Evolutionary conservation across 148 eudicot genomes (phyloP).

Genomic region (Vaccinium macrocarpon): DNA sequence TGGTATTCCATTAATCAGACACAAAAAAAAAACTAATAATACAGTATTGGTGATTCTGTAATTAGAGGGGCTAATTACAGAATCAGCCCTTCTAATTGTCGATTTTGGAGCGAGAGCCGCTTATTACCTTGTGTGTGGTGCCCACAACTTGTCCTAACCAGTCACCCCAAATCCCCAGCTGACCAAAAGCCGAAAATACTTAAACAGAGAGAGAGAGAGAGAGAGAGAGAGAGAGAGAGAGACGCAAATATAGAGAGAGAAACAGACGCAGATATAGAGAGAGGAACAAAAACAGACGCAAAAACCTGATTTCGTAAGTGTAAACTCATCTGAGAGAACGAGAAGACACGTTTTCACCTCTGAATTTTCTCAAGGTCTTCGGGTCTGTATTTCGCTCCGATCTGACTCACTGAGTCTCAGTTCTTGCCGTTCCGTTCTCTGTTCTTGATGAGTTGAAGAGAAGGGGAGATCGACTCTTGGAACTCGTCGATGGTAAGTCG

Average conservation of each 20-base stretch:
- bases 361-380: neutral
- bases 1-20: too few species aligned
- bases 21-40: too few species aligned
- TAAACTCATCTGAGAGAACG: constrained; percentile 13
- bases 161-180: neutral
- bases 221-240: neutral
- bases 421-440: constrained; percentile 20
- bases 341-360: constrained; percentile 4
- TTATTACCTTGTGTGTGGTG: neutral
- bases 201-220: neutral
- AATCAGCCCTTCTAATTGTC: neutral
- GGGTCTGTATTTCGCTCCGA: constrained; percentile 25
- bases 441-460: constrained; percentile 35
- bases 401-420: constrained; percentile 36
- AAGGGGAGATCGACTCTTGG: constrained; percentile 25
- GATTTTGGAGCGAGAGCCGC: constrained; percentile 12
- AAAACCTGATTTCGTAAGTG: neutral
- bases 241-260: neutral
- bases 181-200: neutral
- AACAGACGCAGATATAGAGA: neutral
- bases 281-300: neutral
- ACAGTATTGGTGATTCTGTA: neutral
- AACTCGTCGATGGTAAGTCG: constrained; percentile 35
- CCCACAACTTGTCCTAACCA: constrained; percentile 18
- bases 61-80: neutral